A percentile compares a stretch with the other conserved stretches of the same genome.
Conservation (phyloP, 257 asterid species). For the Scutellaria baicalensis region DNA sequence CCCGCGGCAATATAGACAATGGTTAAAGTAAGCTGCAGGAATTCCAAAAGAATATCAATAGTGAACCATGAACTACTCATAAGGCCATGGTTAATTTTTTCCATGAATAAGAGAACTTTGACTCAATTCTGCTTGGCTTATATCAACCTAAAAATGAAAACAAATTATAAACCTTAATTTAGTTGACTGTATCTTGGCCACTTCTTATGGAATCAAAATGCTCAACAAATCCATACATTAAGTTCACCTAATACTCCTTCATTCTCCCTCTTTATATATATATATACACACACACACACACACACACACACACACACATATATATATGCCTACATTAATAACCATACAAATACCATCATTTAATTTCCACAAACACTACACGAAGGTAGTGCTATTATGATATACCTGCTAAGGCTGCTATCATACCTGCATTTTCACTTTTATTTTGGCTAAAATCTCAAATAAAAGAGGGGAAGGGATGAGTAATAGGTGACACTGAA, state of each 20-base stretch:
- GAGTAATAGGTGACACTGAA: not conserved
- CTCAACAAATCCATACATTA: not conserved
- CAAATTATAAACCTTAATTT: not conserved
- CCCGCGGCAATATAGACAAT: conserved; percentile 86
- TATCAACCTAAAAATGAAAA: not conserved
- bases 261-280: not conserved
- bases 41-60: conserved; percentile 27
- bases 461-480: not conserved
- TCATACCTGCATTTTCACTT: too few relatives aligned
- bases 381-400: not conserved
- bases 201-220: not conserved
- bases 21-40: conserved; percentile 78
- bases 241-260: not conserved
- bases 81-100: not conserved
- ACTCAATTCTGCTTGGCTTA: not conserved
- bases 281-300: too few relatives aligned
- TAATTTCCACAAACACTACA: not conserved
- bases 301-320: too few relatives aligned
- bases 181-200: not conserved
- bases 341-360: not conserved
- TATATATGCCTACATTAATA: not conserved
- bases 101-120: not conserved
- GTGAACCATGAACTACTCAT: not conserved
- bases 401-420: not conserved
- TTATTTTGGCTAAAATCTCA: too few relatives aligned